Base-by-base conservation (phyloP, 2,329 filamentous ascomycete genomes). In the Westerdykella ornata region DNA sequence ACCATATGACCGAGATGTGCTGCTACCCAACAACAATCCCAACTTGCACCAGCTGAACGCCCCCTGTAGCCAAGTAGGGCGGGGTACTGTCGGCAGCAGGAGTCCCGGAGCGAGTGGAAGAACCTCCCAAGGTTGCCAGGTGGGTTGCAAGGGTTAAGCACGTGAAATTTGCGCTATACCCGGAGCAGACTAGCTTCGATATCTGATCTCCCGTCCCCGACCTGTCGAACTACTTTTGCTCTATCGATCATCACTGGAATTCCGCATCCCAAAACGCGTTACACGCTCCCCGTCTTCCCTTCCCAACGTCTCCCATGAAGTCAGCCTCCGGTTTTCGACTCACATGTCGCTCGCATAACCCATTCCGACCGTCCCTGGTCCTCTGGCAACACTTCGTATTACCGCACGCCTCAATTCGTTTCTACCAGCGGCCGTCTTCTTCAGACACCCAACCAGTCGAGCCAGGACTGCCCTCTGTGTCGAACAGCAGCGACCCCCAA, bases 311-410 rank as follows among this genome's bases (percentile, higher is more conserved):
- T 14, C 18, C 15, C 18, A n/a, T 18, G 30, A 33, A 28, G 15
- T n/a, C n/a, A n/a, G 26, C 36, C 26, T 3, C 41, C 35, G 43
- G 45, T n/a, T 36, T 43, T 42, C 43, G 54, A 30, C 53, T 53
- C 31, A 47, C 52, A 53, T 66, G 63, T 48, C 52, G 54, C 46
- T 57, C 63, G 28, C 50, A 51, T 43, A 60, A 66, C 35, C 51
- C 52, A 36, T 65, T 64, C 43, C 52, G 47, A 39, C 59, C 59
- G 7, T 53, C 62, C 12, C 42, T 49, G 36, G 54, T 47, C 19
- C 50, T 66, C 18, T 65, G 58, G 59, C 60, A 62, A 46, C 54
- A 63, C 29, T 65, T 65, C 39, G 44, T 60, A 37, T 41, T 47
- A 19, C 52, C 56, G 11, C 41, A 38, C 18, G 3, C 34, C 7